Base-by-base conservation (phyloP, 208 protist genomes). In the Wallacemonas sp. region DNA sequence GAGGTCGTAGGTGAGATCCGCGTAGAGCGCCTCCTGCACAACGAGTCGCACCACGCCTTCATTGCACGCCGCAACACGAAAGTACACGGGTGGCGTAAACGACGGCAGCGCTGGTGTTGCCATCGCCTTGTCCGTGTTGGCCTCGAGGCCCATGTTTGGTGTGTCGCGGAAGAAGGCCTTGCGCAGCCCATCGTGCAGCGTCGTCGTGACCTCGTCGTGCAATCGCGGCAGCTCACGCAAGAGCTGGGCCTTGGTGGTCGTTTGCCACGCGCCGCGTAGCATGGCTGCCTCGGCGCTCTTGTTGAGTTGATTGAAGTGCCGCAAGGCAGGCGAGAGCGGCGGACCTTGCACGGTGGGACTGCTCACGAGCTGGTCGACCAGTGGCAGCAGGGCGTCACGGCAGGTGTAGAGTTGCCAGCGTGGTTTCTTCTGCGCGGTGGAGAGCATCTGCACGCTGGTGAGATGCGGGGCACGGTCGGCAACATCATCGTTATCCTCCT, bases 1-100 rank as follows among this genome's bases (percentile, higher is more conserved):
- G 24, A 78, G n/a, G 49, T 89, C 72, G 66, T 85, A 93, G 27
- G 81, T 89, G 49, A 93, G 47, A 41, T 93, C 84, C 46, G 90
- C 12, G 12, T 73, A 71, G 14, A 93, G 75, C 3, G 69, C 78
- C 14, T 80, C 68, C 58, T 87, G 80, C 11, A 93, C 61, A 24
- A 72, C 52, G 6, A 93, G 52, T 0, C 82, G 78, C 39, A 93
- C 61, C 16, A 90, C 68, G 2, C 87, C 87, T 17, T 32, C 44
- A 16, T 77, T 49, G n/a, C 52, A 57, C 36, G 36, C 41, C 11
- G 74, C 61, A 41, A 80, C 72, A 23, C 69, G 63, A 52, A 85
- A 72, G 62, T 78, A 85, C 19, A 46, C 23, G 8, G 36, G 41
- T 12, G 64, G 41, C 24, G 27, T 17, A 21, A 33, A 33, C n/a